Conservation (phyloP, 1,284 basidiomycete species). For the Papiliotrema flavescens region DNA sequence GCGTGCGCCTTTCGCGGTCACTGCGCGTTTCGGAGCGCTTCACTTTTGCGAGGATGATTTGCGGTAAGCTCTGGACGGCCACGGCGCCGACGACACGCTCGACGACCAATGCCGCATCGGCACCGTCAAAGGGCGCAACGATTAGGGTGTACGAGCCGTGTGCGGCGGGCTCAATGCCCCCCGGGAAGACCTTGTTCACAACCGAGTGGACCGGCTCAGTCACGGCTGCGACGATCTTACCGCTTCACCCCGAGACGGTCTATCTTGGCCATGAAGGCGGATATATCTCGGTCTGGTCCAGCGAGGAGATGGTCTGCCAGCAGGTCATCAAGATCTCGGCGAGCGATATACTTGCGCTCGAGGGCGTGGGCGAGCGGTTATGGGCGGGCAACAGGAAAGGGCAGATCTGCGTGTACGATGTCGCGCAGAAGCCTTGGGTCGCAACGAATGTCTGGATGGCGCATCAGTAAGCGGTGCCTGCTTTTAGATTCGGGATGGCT, state of each 20-base stretch:
- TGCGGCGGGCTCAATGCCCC: slow-evolving; percentile 47
- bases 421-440: slow-evolving; percentile 66
- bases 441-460: slow-evolving; percentile 88
- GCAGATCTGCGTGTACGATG: slow-evolving; percentile 77
- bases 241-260: slow-evolving; percentile 62
- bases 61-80: slow-evolving; percentile 72
- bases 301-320: slow-evolving; percentile 29
- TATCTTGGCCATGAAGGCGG: slow-evolving; percentile 96
- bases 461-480: slow-evolving; percentile 60
- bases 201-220: slow-evolving; percentile 63
- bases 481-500: too few relatives aligned
- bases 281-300: slow-evolving; percentile 71
- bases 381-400: slow-evolving; percentile 85
- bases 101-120: slow-evolving; percentile 48
- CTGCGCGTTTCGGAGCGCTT: slow-evolving; percentile 74
- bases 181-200: slow-evolving; percentile 53
- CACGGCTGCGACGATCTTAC: slow-evolving; percentile 72
- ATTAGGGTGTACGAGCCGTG: slow-evolving; percentile 71
- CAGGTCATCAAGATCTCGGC: slow-evolving; percentile 63
- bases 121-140: slow-evolving; percentile 66
- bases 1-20: slow-evolving; percentile 57
- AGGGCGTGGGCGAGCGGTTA: slow-evolving; percentile 71
- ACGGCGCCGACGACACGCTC: slow-evolving; percentile 46
- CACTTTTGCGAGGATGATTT: slow-evolving; percentile 69
- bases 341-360: slow-evolving; percentile 73